Evolutionary conservation across 768 basidiomycete species (phyloP), one percentile per base, ranked within the genome.

Genomic region (Calocybe cyanea): DNA sequence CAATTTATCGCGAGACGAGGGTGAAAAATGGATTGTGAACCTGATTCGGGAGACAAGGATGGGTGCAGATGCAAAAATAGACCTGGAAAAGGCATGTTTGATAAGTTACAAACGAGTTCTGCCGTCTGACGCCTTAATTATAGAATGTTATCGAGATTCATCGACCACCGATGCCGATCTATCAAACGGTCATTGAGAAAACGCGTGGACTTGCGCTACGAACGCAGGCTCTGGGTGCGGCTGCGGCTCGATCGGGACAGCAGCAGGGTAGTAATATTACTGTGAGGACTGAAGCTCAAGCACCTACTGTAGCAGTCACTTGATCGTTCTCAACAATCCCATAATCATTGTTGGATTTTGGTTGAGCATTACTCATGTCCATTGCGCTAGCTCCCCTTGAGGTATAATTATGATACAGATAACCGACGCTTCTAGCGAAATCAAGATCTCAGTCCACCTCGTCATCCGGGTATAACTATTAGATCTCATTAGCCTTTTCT

Each of bases 1-100:
- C 11, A 97, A 97, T 64, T 77, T 98, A 38, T 85, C 88, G n/a
- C 80, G 76, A 33, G 92, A 92, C 53, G 96, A 98, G 61, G 96
- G 95, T 41, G 96, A 99, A 63, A 95, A 95, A 59, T 99, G 95
- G 95, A 95, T 98, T 51, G 96, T 98, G 58, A 97, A 98, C 72
- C 86, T 98, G 50, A 96, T 98, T 58, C 83, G 96, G 25, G 96
- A 98, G 67, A 95, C 94, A 5, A 80, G 92, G 37, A 92, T 95
- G 87, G 92, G 92, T 11, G 86, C 90, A 1, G 95, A 98, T 56
- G 95, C 95, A 41, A 96, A 95, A 71, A 97, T 98, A 49, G 95
- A 98, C 64, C 75, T 98, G 20, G 92, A 94, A 66, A 92, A 95
- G 75, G 92, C 89, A 50, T 31, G 70, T 50, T 49, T 38, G 11